Evolutionary conservation across 345 rosid species (phyloP).

Genomic region (Cardamine occulta): DNA sequence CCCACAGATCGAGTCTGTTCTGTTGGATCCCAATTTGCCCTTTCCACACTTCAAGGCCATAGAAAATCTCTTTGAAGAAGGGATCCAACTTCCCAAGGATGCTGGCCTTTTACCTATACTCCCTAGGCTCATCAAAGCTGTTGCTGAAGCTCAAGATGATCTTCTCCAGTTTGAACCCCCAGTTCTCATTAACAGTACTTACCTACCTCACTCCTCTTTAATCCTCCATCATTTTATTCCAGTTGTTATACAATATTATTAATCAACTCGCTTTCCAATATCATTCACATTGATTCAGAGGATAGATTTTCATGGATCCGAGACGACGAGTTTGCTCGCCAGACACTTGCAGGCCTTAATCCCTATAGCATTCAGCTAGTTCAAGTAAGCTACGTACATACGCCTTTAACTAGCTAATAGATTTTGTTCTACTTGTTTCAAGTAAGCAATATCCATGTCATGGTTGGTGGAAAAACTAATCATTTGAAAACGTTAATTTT

Average conservation of each 20-base stretch:
- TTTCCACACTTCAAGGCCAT: slow-evolving; percentile 73
- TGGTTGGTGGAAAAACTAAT: background rate
- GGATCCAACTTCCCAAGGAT: slow-evolving; percentile 49
- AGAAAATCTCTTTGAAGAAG: slow-evolving; percentile 64
- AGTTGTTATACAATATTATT: background rate
- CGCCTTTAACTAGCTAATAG: background rate
- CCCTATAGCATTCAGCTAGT: slow-evolving; percentile 61
- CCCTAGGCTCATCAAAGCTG: slow-evolving; percentile 62
- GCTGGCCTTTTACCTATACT: slow-evolving; percentile 50
- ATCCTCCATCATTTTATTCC: background rate
- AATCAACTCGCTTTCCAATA: background rate
- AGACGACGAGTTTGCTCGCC: slow-evolving; percentile 80
- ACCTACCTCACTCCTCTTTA: background rate
- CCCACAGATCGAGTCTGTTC: slow-evolving; percentile 53
- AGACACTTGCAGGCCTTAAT: slow-evolving; percentile 80
- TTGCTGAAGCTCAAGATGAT: slow-evolving; percentile 46
- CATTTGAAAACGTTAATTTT: background rate
- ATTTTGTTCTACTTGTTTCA: too few species aligned
- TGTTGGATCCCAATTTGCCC: slow-evolving; percentile 50
- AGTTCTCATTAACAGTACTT: slow-evolving; percentile 47
- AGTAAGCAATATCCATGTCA: too few species aligned
- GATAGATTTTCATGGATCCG: slow-evolving; percentile 73
- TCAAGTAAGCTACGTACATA: slow-evolving; percentile 53
- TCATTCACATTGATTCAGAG: slow-evolving; percentile 47
- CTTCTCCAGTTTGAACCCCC: slow-evolving; percentile 66